Base-by-base conservation (phyloP, 2,329 filamentous ascomycete species). In the Phymatotrichopsis omnivora region DNA sequence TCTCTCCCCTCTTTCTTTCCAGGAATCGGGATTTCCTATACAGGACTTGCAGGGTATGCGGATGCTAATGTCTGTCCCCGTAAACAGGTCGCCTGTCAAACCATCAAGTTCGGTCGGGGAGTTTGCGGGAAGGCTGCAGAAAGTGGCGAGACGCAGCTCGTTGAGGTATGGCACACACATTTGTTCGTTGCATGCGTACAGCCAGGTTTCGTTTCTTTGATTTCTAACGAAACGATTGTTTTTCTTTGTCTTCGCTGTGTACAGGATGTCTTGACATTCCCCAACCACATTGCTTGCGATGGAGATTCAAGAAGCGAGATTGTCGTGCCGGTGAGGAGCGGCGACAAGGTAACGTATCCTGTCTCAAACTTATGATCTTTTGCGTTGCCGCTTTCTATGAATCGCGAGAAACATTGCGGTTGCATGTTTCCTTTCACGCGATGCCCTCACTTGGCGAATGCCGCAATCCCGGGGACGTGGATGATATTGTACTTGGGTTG, bases 261-360 rank as follows among this genome's bases (percentile, higher is more conserved):
- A 0, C 65, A 68, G 10, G 78, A 91, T 61, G 82, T 91, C 6
- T 78, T 84, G 32, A 60, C 65, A 40, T 89, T 89, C 58, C 80
- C 81, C 0, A 83, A 82, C 2, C 84, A 89, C 61, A 87, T 91
- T 59, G 82, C 84, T 7, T 89, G 84, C 61, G 84, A 91, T 62
- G 74, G 75, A 3, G 79, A 76, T 46, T 84, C 76, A 58, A 74
- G 69, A 65, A 87, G 83, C 60, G 84, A 91, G 67, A 79, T 91
- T 60, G 84, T 91, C 14, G 83, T 89, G 37, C 84, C 84, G 2
- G 73, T 89, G 51, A 54, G 81, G 7, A 59, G 67, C 48, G 57
- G 57, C n/a, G 68, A 61, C 17, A 68, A 68, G 64, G 69, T 71
- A 52, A 56, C 62, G 58, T 31, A 46, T n/a, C 31, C 25, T 27